Evolutionary conservation across 2,329 filamentous ascomycete species (phyloP).

Genomic region (Cercospora beticola): DNA sequence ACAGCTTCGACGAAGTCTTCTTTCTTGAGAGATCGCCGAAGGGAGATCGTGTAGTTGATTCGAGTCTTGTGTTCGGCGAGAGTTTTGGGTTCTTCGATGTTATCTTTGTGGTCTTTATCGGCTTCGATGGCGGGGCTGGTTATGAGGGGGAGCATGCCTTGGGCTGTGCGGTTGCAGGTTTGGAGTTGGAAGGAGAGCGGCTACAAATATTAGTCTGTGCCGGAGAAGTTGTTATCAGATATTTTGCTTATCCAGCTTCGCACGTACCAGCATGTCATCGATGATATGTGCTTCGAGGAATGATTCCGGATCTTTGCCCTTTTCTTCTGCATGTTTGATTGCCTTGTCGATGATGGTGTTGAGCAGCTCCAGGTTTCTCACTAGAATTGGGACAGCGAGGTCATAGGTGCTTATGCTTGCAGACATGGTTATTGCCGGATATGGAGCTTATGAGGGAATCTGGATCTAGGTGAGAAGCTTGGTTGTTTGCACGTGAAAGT

Average conservation of each 20-base stretch:
- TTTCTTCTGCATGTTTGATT: slow-evolving; percentile 43
- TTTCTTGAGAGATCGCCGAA: slow-evolving; percentile 48
- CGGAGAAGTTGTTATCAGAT: not conserved
- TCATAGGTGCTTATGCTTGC: slow-evolving; percentile 21
- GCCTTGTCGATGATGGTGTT: slow-evolving; percentile 47
- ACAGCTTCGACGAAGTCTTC: slow-evolving; percentile 43
- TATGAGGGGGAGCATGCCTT: slow-evolving; percentile 37
- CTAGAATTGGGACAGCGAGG: slow-evolving; percentile 42
- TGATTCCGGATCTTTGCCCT: slow-evolving; percentile 39
- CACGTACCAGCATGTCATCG: slow-evolving; percentile 48
- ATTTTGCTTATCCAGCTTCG: not conserved
- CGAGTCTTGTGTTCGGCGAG: slow-evolving; percentile 51
- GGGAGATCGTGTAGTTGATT: slow-evolving; percentile 49
- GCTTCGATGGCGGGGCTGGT: not conserved
- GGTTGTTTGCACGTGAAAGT: not conserved
- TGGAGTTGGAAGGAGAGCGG: slow-evolving; percentile 53
- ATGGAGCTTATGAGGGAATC: not conserved
- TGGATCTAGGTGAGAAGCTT: not conserved
- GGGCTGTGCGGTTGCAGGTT: slow-evolving; percentile 44
- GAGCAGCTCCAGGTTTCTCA: slow-evolving; percentile 47
- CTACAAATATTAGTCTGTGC: not conserved
- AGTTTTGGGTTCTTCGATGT: slow-evolving; percentile 42
- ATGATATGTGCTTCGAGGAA: slow-evolving; percentile 46
- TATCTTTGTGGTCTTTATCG: slow-evolving; percentile 40
- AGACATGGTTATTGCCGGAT: not conserved